Evolutionary conservation across 805 yeast species (phyloP).

Genomic region (Cyberlindnera xylosilytica): DNA sequence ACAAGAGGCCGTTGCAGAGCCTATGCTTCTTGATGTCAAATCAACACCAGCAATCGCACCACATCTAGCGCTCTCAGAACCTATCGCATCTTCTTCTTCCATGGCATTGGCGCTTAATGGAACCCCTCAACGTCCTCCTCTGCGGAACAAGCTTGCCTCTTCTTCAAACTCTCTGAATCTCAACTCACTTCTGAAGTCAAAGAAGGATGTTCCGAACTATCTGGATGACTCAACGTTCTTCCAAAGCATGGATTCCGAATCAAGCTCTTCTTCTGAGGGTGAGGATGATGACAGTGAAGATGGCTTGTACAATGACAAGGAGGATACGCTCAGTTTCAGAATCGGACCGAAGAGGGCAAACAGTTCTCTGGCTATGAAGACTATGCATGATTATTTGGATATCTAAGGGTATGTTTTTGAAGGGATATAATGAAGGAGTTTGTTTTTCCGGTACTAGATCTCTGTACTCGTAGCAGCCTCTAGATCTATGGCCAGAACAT

Average conservation of each 20-base stretch:
- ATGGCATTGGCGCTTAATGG: not conserved
- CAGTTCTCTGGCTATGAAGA: slow-evolving; percentile 20
- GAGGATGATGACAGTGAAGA: slow-evolving; percentile 16
- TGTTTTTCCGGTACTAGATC: too few species aligned
- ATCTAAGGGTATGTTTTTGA: slow-evolving; percentile 9
- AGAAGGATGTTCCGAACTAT: slow-evolving; percentile 23
- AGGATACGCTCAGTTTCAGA: slow-evolving; percentile 22
- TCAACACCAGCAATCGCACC: slow-evolving; percentile 5
- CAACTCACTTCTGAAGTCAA: slow-evolving; percentile 21
- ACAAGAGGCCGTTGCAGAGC: not conserved
- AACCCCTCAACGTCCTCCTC: slow-evolving; percentile 10
- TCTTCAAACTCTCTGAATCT: slow-evolving; percentile 24
- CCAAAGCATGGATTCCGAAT: slow-evolving; percentile 23
- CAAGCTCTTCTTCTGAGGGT: slow-evolving; percentile 12
- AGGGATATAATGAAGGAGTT: not conserved
- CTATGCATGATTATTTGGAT: slow-evolving; percentile 24
- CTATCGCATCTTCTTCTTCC: slow-evolving; percentile 2
- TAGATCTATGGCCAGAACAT: too few species aligned
- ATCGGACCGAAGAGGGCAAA: slow-evolving; percentile 23
- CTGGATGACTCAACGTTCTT: slow-evolving; percentile 26
- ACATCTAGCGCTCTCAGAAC: not conserved
- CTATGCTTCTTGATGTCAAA: not conserved
- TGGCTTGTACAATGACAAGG: slow-evolving; percentile 24
- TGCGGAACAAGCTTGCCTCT: slow-evolving; percentile 13
- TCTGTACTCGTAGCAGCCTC: too few species aligned